Percentiles rank a stretch among this genome's conserved stretches.
These are phyloP conservation scores for Syzygium grande DNA, from an alignment of 345 rosid species.

Conservation along the genomic window DNA sequence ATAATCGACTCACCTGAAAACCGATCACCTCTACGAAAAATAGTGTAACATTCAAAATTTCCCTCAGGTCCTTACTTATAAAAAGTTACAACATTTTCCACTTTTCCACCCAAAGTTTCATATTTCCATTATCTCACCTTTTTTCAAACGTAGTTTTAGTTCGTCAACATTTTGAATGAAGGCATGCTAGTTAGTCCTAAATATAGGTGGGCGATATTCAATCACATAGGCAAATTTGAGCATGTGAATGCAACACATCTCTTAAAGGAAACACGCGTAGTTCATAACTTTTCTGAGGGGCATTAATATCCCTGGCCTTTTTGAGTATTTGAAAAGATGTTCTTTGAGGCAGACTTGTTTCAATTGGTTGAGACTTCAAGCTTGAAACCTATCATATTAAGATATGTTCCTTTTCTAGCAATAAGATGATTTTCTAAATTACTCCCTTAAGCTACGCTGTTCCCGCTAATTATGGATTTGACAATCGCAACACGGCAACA, in stretches of 20 bases:
- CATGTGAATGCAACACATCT: neutral
- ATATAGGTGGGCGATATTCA: neutral
- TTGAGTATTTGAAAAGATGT: neutral
- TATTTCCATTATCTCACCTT: neutral
- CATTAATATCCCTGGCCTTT: neutral
- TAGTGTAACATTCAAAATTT: neutral
- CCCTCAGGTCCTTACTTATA: neutral
- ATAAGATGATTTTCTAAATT: neutral
- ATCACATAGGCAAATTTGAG: neutral
- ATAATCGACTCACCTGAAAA: neutral
- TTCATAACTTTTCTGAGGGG: neutral
- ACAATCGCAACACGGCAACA: neutral
- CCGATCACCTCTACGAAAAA: neutral
- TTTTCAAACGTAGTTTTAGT: neutral
- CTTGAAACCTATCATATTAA: neutral
- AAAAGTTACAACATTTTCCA: neutral
- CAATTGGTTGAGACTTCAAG: neutral
- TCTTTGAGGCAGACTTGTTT: neutral
- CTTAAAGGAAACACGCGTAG: neutral
- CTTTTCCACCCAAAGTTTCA: neutral
- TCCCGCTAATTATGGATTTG: neutral
- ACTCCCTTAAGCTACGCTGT: neutral
- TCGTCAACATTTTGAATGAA: neutral
- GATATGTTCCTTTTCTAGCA: neutral
- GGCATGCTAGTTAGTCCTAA: neutral